phyloP scores from a whole-genome alignment of 257 asterid genomes.

The Petrea volubilis region DNA sequence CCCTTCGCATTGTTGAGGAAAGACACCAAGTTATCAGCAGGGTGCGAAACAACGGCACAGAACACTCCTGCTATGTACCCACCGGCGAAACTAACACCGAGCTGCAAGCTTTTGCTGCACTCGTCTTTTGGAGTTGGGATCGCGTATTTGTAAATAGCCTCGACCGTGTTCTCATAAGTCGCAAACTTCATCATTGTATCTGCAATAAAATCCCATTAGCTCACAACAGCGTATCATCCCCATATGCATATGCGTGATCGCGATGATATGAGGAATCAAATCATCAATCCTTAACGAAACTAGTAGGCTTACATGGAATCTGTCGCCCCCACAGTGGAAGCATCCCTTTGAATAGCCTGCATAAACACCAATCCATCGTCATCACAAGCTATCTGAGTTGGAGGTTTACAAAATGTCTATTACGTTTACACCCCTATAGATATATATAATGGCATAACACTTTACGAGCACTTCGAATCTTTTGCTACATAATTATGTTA shows the following conservation, averaged over 20 bases:
- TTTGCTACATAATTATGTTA: too few species aligned
- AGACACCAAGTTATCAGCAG: constrained; percentile 85
- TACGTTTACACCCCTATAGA: too few species aligned
- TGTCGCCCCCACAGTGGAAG: constrained; percentile 95
- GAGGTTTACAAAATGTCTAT: not conserved
- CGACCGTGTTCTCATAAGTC: constrained; percentile 75
- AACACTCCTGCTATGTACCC: constrained; percentile 78
- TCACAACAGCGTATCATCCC: too few species aligned
- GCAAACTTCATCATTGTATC: constrained; percentile 97
- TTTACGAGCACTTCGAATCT: too few species aligned
- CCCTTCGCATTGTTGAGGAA: constrained; percentile 90
- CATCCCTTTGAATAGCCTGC: constrained; percentile 81
- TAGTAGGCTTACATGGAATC: constrained; percentile 71
- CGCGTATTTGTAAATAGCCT: constrained; percentile 62
- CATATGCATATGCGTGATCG: too few species aligned
- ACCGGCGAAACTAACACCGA: constrained; percentile 78
- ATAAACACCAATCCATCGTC: not conserved
- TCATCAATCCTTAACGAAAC: too few species aligned
- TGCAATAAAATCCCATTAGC: constrained; percentile 23
- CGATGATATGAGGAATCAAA: too few species aligned
- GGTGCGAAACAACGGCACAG: constrained; percentile 78
- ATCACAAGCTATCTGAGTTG: not conserved
- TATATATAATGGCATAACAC: too few species aligned
- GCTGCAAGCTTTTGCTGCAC: constrained; percentile 67
- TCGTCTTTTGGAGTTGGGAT: constrained; percentile 76